These are phyloP conservation scores for Saksenaea oblongispora DNA, from an alignment of 371 early-diverging fungal genomes.

Conservation along the genomic window DNA sequence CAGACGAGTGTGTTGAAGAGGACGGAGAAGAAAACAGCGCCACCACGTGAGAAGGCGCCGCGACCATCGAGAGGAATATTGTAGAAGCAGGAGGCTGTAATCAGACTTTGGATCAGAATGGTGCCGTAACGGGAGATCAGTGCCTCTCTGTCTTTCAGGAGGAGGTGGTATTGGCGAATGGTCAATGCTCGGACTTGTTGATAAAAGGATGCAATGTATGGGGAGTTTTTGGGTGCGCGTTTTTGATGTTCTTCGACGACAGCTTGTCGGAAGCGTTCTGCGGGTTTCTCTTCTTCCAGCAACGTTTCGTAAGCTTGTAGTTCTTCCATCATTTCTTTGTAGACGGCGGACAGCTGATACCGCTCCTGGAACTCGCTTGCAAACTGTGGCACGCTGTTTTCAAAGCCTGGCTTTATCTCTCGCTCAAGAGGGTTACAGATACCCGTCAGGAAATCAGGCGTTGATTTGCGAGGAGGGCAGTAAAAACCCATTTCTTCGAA, in stretches of 20 bases:
- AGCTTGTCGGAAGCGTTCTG: conserved; percentile 48
- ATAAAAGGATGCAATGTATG: conserved; percentile 60
- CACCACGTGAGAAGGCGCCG: conserved; percentile 74
- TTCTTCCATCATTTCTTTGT: conserved; percentile 30
- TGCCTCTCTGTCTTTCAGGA: conserved; percentile 45
- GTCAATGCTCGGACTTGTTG: conserved; percentile 60
- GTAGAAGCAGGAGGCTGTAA: conserved; percentile 69
- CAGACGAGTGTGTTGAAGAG: conserved; percentile 55
- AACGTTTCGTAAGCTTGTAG: conserved; percentile 35
- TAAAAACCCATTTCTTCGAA: conserved; percentile 69
- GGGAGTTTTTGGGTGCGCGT: conserved; percentile 49
- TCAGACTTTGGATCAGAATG: conserved; percentile 59
- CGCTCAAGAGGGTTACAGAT: conserved; percentile 66
- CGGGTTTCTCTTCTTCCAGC: conserved; percentile 28
- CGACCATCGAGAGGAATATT: conserved; percentile 44
- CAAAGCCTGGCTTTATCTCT: conserved; percentile 53
- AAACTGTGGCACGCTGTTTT: conserved; percentile 44
- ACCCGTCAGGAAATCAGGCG: conserved; percentile 77
- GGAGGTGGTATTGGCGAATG: conserved; percentile 59
- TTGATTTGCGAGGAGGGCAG: conserved; percentile 72
- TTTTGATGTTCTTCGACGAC: conserved; percentile 54
- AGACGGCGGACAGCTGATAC: conserved; percentile 41
- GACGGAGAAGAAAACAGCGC: conserved; percentile 59
- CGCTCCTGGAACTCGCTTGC: conserved; percentile 49
- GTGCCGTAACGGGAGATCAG: conserved; percentile 60